phyloP scores from a whole-genome alignment of 805 yeast genomes.

The Ogataea populi-albae region DNA sequence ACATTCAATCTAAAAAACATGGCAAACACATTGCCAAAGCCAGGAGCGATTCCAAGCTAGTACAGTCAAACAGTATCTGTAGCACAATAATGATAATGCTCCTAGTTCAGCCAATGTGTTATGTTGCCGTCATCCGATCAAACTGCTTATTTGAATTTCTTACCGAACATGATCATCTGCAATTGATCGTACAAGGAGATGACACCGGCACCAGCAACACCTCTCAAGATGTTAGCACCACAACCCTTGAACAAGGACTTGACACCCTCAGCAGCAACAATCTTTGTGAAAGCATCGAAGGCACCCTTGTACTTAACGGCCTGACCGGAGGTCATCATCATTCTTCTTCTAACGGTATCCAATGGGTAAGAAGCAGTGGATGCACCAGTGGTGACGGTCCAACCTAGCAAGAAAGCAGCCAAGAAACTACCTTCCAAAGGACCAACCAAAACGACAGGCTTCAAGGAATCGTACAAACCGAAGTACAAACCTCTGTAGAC shows the following conservation, averaged over 20 bases:
- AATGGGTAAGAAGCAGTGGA: slow-evolving; percentile 98
- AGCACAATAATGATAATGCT: too few species aligned
- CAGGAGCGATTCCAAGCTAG: too few species aligned
- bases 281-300: slow-evolving; percentile 85
- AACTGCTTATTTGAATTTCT: slow-evolving; percentile 71
- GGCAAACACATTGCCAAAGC: not conserved
- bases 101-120: too few species aligned
- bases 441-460: slow-evolving; percentile 93
- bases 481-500: slow-evolving; percentile 99
- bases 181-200: slow-evolving; percentile 96
- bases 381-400: slow-evolving; percentile 98
- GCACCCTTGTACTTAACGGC: slow-evolving; percentile 96
- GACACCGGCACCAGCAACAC: slow-evolving; percentile 99
- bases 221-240: slow-evolving; percentile 99
- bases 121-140: slow-evolving; percentile 13
- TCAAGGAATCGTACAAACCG: slow-evolving; percentile 95
- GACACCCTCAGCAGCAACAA: slow-evolving; percentile 95
- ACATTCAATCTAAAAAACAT: slow-evolving; percentile 7
- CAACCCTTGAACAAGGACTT: slow-evolving; percentile 95
- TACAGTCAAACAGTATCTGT: too few species aligned
- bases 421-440: slow-evolving; percentile 91
- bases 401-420: slow-evolving; percentile 94
- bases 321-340: slow-evolving; percentile 99
- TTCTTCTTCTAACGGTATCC: slow-evolving; percentile 99
- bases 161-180: slow-evolving; percentile 92